These are phyloP conservation scores for Vitis cinerea DNA, from an alignment of 164 flowering plant genomes.

Conservation along the genomic window DNA sequence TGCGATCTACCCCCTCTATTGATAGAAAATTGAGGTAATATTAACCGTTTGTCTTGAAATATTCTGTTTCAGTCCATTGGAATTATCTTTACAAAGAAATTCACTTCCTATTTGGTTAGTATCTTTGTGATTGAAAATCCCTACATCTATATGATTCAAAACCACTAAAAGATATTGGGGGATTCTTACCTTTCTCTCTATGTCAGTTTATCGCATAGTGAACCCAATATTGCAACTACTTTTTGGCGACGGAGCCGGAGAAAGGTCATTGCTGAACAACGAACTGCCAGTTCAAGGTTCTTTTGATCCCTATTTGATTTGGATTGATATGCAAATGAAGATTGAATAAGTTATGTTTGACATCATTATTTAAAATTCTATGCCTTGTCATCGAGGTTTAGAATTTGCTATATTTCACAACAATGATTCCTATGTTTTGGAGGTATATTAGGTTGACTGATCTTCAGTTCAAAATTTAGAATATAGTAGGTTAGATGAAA, in stretches of 20 bases:
- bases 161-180: not conserved
- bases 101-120: not conserved
- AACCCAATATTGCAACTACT: slow-evolving; percentile 81
- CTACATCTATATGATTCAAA: not conserved
- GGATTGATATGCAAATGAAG: not conserved
- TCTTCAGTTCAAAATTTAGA: too few relatives aligned
- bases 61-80: not conserved
- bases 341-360: not conserved
- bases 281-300: slow-evolving; percentile 98
- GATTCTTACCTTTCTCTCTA: slow-evolving; percentile 15
- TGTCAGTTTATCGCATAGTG: slow-evolving; percentile 82
- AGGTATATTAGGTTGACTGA: not conserved
- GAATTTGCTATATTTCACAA: not conserved
- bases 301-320: slow-evolving; percentile 6
- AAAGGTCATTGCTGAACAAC: slow-evolving; percentile 77
- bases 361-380: not conserved
- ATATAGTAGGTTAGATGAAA: too few relatives aligned
- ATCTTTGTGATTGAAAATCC: not conserved
- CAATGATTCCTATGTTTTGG: not conserved
- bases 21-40: slow-evolving; percentile 73
- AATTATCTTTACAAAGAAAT: not conserved
- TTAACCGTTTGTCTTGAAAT: not conserved
- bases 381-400: not conserved
- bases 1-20: slow-evolving; percentile 47
- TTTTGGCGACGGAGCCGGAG: slow-evolving; percentile 85